phyloP scores from a whole-genome alignment of 805 yeast genomes.

The Candida tammaniensis region DNA sequence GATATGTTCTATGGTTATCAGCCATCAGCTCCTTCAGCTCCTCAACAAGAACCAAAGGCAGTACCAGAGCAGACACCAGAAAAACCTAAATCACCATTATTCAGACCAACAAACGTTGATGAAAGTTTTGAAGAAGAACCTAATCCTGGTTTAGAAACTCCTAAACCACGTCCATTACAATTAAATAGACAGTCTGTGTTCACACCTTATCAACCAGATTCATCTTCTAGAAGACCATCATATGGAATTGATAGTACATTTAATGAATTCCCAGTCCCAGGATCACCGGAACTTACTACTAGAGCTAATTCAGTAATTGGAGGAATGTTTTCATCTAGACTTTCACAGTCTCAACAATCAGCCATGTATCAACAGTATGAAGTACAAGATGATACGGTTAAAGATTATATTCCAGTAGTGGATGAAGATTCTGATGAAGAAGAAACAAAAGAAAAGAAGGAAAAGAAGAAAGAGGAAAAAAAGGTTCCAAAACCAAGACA shows the following conservation, averaged over 20 bases:
- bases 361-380: constrained; percentile 44
- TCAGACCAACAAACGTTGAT: constrained; percentile 23
- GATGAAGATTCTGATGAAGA: constrained; percentile 49
- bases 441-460: constrained; percentile 23
- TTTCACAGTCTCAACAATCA: constrained; percentile 44
- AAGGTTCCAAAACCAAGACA: neutral
- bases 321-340: constrained; percentile 36
- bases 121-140: constrained; percentile 28
- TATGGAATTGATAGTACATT: constrained; percentile 22
- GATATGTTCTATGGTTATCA: constrained; percentile 14
- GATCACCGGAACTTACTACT: constrained; percentile 44
- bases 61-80: neutral
- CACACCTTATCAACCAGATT: constrained; percentile 20
- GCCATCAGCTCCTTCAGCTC: neutral
- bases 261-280: constrained; percentile 44
- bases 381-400: constrained; percentile 43
- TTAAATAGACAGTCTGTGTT: constrained; percentile 18
- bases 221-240: constrained; percentile 12
- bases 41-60: neutral
- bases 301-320: constrained; percentile 41
- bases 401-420: constrained; percentile 39
- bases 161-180: constrained; percentile 8
- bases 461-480: constrained; percentile 4
- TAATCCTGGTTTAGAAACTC: constrained; percentile 10
- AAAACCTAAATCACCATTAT: neutral